Evolutionary conservation across 176 grass and related monocot species (phyloP).

Genomic region (Tillandsia fasciculata): DNA sequence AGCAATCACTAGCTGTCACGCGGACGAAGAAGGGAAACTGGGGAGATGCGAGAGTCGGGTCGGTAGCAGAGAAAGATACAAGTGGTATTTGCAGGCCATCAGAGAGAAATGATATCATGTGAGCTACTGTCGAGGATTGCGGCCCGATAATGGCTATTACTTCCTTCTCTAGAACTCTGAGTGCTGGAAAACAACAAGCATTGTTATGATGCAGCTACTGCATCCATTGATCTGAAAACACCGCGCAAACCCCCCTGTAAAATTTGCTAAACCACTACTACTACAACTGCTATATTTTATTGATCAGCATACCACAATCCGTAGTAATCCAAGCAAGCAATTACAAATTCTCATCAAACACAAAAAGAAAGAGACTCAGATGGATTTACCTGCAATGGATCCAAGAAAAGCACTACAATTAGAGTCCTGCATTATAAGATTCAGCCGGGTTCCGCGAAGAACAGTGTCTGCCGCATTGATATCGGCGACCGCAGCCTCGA

Average conservation of each 20-base stretch:
- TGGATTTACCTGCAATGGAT: slow-evolving; percentile 48
- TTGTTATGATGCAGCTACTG: background rate
- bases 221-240: background rate
- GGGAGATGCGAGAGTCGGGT: slow-evolving; percentile 56
- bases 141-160: slow-evolving; percentile 62
- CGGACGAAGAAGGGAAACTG: slow-evolving; percentile 76
- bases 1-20: slow-evolving; percentile 37
- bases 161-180: slow-evolving; percentile 56
- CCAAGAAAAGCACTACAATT: slow-evolving; percentile 92
- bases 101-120: slow-evolving; percentile 56
- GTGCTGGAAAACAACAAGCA: slow-evolving; percentile 21
- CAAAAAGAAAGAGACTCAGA: background rate
- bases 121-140: slow-evolving; percentile 59
- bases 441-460: slow-evolving; percentile 47
- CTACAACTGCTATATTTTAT: too few species aligned
- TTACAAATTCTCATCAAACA: background rate
- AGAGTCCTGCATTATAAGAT: slow-evolving; percentile 41
- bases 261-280: too few species aligned
- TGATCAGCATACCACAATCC: too few species aligned
- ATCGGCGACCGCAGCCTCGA: slow-evolving; percentile 68
- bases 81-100: slow-evolving; percentile 65
- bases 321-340: too few species aligned
- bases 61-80: slow-evolving; percentile 73
- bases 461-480: slow-evolving; percentile 45
- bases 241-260: too few species aligned